Percentiles rank a stretch among this genome's conserved stretches.
Evolutionary conservation across 106 monocot species (phyloP).

Genomic region (Vanilla planifolia): DNA sequence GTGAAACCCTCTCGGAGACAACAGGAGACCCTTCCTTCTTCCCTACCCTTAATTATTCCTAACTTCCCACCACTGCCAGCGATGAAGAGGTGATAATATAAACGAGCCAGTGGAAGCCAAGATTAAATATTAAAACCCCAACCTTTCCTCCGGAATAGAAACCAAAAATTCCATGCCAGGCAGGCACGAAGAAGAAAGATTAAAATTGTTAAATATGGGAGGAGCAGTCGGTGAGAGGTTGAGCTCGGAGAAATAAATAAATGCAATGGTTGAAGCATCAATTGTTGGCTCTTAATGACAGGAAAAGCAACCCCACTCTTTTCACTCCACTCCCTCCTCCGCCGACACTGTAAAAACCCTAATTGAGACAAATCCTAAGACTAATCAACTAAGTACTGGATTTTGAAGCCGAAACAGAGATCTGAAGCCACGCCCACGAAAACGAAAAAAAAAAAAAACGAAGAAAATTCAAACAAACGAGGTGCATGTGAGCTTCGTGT

Average conservation of each 20-base stretch:
- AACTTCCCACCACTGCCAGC: constrained; percentile 7
- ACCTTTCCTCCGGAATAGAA: too few relatives aligned
- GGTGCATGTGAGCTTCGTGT: too few relatives aligned
- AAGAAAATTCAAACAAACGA: too few relatives aligned
- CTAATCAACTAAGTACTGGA: too few relatives aligned
- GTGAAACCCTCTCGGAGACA: background rate
- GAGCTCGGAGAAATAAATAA: constrained; percentile 6
- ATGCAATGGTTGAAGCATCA: background rate
- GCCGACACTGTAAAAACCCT: too few relatives aligned
- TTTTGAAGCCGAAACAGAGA: too few relatives aligned
- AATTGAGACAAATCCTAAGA: too few relatives aligned
- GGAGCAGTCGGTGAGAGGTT: background rate
- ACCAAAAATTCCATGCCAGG: background rate
- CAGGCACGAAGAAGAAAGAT: background rate
- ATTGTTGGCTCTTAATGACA: background rate
- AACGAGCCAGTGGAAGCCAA: too few relatives aligned
- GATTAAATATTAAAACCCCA: background rate
- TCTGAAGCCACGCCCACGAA: too few relatives aligned
- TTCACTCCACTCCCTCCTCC: background rate
- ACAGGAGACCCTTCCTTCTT: background rate
- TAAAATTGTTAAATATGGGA: background rate
- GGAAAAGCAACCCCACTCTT: background rate
- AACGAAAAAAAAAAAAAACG: too few relatives aligned
- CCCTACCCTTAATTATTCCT: constrained; percentile 19
- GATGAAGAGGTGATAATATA: background rate